Evolutionary conservation across 345 rosid genomes (phyloP), one percentile per base, ranked within the genome.

Genomic region (Gynandropsis gynandra): DNA sequence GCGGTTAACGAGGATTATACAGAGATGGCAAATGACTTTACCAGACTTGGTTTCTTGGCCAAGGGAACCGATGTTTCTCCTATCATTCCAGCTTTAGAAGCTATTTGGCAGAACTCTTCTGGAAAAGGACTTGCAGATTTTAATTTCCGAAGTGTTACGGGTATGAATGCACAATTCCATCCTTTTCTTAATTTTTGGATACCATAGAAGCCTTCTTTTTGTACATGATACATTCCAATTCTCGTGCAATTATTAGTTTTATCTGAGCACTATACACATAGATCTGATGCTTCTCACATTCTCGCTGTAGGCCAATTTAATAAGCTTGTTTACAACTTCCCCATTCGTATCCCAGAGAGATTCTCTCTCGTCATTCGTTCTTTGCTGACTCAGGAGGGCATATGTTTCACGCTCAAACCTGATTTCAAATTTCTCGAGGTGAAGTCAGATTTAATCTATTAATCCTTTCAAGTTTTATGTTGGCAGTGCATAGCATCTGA

Each of bases 11-110:
- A 87, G 74, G 98, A 90, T 75, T 90, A 87, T 58, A 83, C 11
- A 51, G 98, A 90, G 80, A 90, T 87, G 98, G 98, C 98, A 60
- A 90, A 90, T 73, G 98, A 90, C 76, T 90, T 90, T 76, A 90
- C 98, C 51, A 87, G 96, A 64, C 98, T 90, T 60, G 98, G 98
- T 58, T 90, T 90, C 83, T 75, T 90, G 80, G 87, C 96, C 60
- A 77, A 69, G n/a, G 98, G 75, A 18, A 90, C 98, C 16, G 89
- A 90, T 63, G 98, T 90, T 52, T 59, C 98, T 73, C 96, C 98
- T 54, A 80, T 90, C n/a, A 58, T 90, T 71, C 98, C 98, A 60
- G 96, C 96, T 58, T 67, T 87, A 59, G 98, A 90, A 83, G 87
- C 95, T 48, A 90, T 87, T 61, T 90, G 98, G 98, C 98, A 87